Percentiles rank a stretch among this genome's conserved stretches.
These are phyloP conservation scores for Boletus eberwhitei DNA, from an alignment of 768 basidiomycete species.

Conservation along the genomic window DNA sequence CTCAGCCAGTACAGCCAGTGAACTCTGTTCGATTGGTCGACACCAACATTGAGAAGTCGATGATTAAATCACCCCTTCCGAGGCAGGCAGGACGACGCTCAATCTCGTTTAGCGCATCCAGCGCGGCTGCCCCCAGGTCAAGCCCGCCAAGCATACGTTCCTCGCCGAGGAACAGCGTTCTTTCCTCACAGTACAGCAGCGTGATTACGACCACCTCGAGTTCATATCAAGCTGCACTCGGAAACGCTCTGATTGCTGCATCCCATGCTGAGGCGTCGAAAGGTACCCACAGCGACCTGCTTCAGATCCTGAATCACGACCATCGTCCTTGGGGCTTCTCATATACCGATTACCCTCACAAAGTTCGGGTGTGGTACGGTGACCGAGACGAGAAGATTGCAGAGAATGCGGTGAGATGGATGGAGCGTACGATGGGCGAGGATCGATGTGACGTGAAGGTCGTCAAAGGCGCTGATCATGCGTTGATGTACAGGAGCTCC, in stretches of 20 bases:
- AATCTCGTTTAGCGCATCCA: constrained; percentile 54
- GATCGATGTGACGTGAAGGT: constrained; percentile 76
- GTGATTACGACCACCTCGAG: constrained; percentile 24
- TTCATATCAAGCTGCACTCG: constrained; percentile 64
- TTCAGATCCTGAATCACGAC: constrained; percentile 90
- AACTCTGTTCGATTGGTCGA: constrained; percentile 23
- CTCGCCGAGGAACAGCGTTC: constrained; percentile 49
- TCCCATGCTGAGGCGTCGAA: constrained; percentile 93
- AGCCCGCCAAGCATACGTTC: constrained; percentile 51
- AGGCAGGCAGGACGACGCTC: constrained; percentile 64
- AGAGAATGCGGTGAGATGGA: constrained; percentile 87
- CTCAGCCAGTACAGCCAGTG: constrained; percentile 15
- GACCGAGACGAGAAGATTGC: constrained; percentile 92
- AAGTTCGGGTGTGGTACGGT: constrained; percentile 88
- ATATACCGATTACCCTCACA: constrained; percentile 74
- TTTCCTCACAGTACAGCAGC: constrained; percentile 27
- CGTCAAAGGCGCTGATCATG: constrained; percentile 86
- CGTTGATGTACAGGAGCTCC: constrained; percentile 86
- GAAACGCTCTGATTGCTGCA: constrained; percentile 86
- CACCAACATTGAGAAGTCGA: constrained; percentile 34
- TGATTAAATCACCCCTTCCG: constrained; percentile 33
- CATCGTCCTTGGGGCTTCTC: constrained; percentile 89
- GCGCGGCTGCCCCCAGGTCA: constrained; percentile 27
- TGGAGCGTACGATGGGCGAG: constrained; percentile 80
- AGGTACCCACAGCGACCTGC: constrained; percentile 86